These are phyloP conservation scores for Aspergillus unguis DNA, from an alignment of 2,329 filamentous ascomycete species.

Conservation along the genomic window DNA sequence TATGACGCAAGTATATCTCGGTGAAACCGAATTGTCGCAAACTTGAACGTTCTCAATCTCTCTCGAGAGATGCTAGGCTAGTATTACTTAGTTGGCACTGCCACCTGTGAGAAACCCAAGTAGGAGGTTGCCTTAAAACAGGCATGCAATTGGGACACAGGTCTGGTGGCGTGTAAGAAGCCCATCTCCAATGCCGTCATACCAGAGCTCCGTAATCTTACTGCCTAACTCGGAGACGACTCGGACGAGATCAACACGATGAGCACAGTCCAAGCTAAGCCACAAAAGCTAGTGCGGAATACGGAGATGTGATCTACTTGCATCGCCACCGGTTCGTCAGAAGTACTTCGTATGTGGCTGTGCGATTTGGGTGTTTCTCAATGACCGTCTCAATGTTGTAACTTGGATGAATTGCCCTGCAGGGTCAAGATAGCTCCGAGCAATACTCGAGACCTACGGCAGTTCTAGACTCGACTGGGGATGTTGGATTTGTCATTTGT, in stretches of 20 bases:
- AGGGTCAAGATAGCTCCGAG: conserved; percentile 7
- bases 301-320: neutral
- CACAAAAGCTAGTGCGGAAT: neutral
- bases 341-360: conserved; percentile 1
- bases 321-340: neutral
- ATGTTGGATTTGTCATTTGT: conserved; percentile 17
- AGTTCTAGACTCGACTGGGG: conserved; percentile 1
- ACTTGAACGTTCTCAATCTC: neutral
- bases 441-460: neutral
- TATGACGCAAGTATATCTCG: neutral
- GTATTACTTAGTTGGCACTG: no score
- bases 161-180: neutral
- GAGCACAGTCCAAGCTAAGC: conserved; percentile 1
- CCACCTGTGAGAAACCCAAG: neutral
- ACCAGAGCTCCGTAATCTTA: conserved; percentile 2
- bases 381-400: neutral
- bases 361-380: neutral
- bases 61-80: neutral
- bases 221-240: conserved; percentile 1
- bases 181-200: neutral
- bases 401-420: neutral
- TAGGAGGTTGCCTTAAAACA: neutral
- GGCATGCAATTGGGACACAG: neutral
- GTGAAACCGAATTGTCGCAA: neutral
- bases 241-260: neutral